These are phyloP conservation scores for Gastrodia elata DNA, from an alignment of 106 monocot species.

Conservation along the genomic window DNA sequence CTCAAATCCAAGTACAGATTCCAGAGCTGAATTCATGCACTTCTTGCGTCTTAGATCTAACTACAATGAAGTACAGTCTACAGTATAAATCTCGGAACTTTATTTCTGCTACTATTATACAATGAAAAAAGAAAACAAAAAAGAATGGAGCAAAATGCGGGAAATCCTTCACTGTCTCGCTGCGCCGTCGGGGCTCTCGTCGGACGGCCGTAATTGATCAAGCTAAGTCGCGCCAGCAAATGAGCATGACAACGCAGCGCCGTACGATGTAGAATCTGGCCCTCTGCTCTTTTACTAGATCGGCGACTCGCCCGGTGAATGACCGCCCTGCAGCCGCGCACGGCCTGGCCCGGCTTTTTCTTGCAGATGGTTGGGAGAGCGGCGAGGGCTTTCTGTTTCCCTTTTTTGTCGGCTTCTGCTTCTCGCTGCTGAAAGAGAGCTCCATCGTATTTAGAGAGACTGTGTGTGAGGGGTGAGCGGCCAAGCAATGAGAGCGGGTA, in stretches of 20 bases:
- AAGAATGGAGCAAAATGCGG: background rate
- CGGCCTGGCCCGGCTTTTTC: background rate
- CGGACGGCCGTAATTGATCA: background rate
- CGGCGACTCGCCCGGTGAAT: conserved; percentile 1
- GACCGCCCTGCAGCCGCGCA: background rate
- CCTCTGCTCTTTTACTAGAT: conserved; percentile 19
- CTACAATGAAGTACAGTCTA: background rate
- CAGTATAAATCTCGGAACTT: background rate
- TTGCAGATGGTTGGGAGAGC: background rate
- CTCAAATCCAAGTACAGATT: conserved; percentile 5
- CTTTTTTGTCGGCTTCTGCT: conserved; percentile 2
- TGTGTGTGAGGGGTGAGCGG: background rate
- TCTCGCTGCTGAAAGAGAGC: background rate
- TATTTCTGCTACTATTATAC: conserved; percentile 10
- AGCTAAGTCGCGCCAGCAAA: conserved; percentile 22
- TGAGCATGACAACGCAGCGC: conserved; percentile 25
- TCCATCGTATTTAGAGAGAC: background rate
- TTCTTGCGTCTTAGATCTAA: background rate
- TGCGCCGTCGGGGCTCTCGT: background rate
- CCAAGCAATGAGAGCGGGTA: background rate
- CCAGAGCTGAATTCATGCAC: background rate
- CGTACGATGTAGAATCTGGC: conserved; percentile 26
- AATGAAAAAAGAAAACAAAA: background rate
- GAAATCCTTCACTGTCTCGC: background rate
- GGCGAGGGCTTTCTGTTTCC: background rate